phyloP scores from a whole-genome alignment of 192 early-diverging fungal species.

The Radiomyces spectabilis region DNA sequence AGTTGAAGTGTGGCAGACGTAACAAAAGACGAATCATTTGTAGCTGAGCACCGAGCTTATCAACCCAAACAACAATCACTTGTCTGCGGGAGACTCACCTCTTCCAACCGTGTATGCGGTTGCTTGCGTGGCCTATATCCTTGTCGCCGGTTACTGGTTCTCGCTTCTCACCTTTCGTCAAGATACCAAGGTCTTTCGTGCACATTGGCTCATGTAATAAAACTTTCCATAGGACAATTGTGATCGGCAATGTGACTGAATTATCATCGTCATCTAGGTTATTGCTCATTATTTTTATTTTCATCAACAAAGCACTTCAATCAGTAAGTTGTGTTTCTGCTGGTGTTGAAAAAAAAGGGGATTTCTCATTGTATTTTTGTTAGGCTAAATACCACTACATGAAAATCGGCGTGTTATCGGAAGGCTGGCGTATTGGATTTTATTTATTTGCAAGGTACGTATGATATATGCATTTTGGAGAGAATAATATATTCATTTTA shows the following conservation, averaged over 20 bases:
- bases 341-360: not conserved
- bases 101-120: conserved; percentile 37
- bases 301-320: conserved; percentile 43
- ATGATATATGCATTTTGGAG: not conserved
- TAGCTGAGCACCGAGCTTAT: conserved; percentile 35
- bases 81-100: conserved; percentile 47
- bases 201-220: conserved; percentile 42
- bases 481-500: not conserved
- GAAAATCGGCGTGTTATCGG: conserved; percentile 35
- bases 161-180: conserved; percentile 18
- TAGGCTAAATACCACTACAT: conserved; percentile 43
- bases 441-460: conserved; percentile 49
- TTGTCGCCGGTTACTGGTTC: conserved; percentile 26
- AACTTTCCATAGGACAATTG: too few species aligned
- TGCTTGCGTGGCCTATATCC: conserved; percentile 27
- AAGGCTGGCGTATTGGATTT: conserved; percentile 47
- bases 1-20: too few species aligned
- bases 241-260: too few species aligned
- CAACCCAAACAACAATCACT: conserved; percentile 40
- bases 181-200: conserved; percentile 38
- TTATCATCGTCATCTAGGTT: conserved; percentile 31
- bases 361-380: not conserved
- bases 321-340: conserved; percentile 34
- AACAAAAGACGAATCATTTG: too few species aligned
- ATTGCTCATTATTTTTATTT: conserved; percentile 33